phyloP scores from a whole-genome alignment of 805 yeast species.

The Wickerhamomyces ciferrii region DNA sequence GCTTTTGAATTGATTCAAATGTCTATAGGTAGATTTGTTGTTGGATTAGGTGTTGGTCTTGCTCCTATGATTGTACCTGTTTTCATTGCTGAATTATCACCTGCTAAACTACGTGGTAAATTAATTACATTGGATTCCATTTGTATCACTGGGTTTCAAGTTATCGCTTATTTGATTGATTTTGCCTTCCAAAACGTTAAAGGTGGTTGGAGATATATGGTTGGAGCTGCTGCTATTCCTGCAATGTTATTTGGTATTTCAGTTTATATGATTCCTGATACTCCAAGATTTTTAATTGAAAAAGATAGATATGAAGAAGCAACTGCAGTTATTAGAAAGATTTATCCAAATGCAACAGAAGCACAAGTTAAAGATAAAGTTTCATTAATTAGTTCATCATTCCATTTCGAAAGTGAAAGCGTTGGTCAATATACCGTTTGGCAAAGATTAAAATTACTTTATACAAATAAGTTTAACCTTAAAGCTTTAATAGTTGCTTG shows the following conservation, averaged over 20 bases:
- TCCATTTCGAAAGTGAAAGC: slow-evolving; percentile 26
- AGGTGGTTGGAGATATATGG: slow-evolving; percentile 34
- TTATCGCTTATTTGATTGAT: slow-evolving; percentile 36
- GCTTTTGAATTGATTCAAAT: slow-evolving; percentile 31
- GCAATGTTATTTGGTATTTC: slow-evolving; percentile 32
- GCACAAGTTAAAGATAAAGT: slow-evolving; percentile 41
- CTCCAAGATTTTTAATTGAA: slow-evolving; percentile 40
- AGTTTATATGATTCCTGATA: slow-evolving; percentile 43
- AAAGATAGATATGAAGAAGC: slow-evolving; percentile 28
- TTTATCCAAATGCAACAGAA: slow-evolving; percentile 36
- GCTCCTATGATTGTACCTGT: slow-evolving; percentile 66
- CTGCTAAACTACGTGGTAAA: slow-evolving; percentile 33
- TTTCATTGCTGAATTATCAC: slow-evolving; percentile 47
- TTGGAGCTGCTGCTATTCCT: slow-evolving; percentile 34
- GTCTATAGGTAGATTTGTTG: slow-evolving; percentile 48
- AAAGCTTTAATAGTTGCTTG: slow-evolving; percentile 42
- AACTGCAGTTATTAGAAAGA: slow-evolving; percentile 36
- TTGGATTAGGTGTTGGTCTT: slow-evolving; percentile 72
- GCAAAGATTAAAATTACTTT: slow-evolving; percentile 1
- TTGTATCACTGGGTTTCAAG: slow-evolving; percentile 47
- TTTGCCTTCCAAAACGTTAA: slow-evolving; percentile 22
- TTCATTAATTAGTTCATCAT: slow-evolving; percentile 31
- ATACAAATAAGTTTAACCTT: slow-evolving; percentile 23
- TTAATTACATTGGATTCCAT: slow-evolving; percentile 32
- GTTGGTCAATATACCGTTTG: slow-evolving; percentile 4